Percentiles rank a stretch among this genome's conserved stretches.
Evolutionary conservation across 2,329 filamentous ascomycete genomes (phyloP).

Genomic region (Paraphaeosphaeria minitans): DNA sequence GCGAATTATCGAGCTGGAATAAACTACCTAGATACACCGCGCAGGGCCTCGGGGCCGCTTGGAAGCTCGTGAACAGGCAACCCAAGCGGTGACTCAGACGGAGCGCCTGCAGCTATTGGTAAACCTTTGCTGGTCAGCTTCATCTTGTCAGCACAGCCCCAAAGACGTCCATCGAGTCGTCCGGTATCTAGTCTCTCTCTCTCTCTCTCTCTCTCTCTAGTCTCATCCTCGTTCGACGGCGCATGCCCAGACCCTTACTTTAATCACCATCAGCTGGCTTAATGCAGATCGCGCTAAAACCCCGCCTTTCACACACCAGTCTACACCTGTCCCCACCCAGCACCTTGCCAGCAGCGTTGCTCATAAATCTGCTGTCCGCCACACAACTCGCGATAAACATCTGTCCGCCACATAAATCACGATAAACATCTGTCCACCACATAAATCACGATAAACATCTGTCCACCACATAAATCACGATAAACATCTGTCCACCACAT

Average conservation of each 20-base stretch:
- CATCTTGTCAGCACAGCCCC: constrained; percentile 1
- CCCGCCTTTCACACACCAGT: constrained; percentile 7
- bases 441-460: neutral
- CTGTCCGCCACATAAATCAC: too few relatives aligned
- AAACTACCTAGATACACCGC: too few relatives aligned
- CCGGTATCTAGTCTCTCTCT: too few relatives aligned
- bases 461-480: neutral
- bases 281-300: constrained; percentile 9
- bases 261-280: constrained; percentile 9
- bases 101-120: constrained; percentile 2
- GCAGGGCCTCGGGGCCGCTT: neutral
- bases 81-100: constrained; percentile 1
- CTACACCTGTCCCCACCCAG: constrained; percentile 6
- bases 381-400: too few relatives aligned
- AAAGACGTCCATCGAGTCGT: neutral
- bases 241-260: neutral
- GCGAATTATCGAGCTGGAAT: too few relatives aligned
- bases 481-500: too few relatives aligned
- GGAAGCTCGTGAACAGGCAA: neutral
- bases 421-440: neutral
- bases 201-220: too few relatives aligned
- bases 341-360: neutral
- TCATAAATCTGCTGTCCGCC: constrained; percentile 4
- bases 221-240: neutral
- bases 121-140: neutral